Conservation (phyloP, 768 basidiomycete genomes). For the Kondoa subrosea region DNA sequence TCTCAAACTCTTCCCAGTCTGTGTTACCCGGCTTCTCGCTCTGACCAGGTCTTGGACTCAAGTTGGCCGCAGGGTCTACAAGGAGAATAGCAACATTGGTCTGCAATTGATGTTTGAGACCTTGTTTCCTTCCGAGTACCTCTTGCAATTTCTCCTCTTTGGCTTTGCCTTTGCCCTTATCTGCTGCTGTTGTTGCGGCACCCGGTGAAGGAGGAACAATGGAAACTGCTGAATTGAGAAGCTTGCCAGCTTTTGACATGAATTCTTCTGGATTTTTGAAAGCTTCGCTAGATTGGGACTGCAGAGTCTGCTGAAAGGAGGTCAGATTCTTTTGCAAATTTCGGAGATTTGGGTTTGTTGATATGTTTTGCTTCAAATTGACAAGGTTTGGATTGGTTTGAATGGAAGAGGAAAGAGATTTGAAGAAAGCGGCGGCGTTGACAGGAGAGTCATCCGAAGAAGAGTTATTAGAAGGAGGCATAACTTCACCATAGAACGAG, state of each 20-base stretch:
- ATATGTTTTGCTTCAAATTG: slow-evolving; percentile 17
- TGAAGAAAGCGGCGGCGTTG: slow-evolving; percentile 24
- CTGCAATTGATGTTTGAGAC: slow-evolving; percentile 31
- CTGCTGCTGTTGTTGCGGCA: slow-evolving; percentile 26
- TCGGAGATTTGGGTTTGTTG: slow-evolving; percentile 15
- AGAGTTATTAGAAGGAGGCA: slow-evolving; percentile 1
- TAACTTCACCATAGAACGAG: slow-evolving; percentile 8
- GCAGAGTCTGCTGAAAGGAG: slow-evolving; percentile 16
- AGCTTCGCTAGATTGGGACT: slow-evolving; percentile 30
- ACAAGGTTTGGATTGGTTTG: slow-evolving; percentile 20
- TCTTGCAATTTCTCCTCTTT: slow-evolving; percentile 7
- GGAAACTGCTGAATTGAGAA: slow-evolving; percentile 33
- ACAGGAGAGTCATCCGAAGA: neutral
- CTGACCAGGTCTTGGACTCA: too few species aligned
- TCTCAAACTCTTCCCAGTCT: slow-evolving; percentile 25
- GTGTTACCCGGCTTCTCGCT: slow-evolving; percentile 34
- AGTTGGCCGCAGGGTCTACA: slow-evolving; percentile 31
- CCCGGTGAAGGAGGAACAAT: slow-evolving; percentile 34
- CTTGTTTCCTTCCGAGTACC: slow-evolving; percentile 31
- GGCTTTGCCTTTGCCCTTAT: slow-evolving; percentile 1
- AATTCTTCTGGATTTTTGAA: slow-evolving; percentile 36
- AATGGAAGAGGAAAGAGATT: slow-evolving; percentile 9
- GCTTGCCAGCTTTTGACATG: slow-evolving; percentile 31
- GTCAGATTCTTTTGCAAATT: slow-evolving; percentile 13
- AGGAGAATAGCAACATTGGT: slow-evolving; percentile 32